Evolutionary conservation across 140 eudicot genomes (phyloP).

Genomic region (Cichorium intybus): DNA sequence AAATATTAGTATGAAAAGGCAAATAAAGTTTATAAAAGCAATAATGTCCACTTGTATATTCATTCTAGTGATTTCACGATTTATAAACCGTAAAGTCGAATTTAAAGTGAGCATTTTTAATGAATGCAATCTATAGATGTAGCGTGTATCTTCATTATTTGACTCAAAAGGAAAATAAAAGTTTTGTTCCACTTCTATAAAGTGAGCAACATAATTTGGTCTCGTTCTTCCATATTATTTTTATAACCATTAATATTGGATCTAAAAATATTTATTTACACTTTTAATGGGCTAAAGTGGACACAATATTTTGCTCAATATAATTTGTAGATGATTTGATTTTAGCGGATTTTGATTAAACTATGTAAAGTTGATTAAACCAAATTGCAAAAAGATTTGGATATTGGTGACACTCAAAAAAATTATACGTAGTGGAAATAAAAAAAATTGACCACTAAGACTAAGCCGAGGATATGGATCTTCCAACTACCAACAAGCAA

Average conservation of each 20-base stretch:
- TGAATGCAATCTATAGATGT: not conserved
- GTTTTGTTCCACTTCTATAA: slow-evolving; percentile 1
- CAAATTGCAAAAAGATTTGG: no score
- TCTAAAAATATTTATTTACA: not conserved
- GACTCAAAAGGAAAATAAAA: not conserved
- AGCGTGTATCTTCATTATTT: not conserved
- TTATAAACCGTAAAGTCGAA: slow-evolving; percentile 10
- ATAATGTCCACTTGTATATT: no score
- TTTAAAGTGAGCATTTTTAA: not conserved
- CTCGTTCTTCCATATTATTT: not conserved
- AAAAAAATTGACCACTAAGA: no score
- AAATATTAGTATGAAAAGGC: no score
- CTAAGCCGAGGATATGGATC: no score
- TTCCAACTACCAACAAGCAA: no score
- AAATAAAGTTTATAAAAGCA: no score
- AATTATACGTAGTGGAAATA: no score
- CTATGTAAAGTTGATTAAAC: no score
- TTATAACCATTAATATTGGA: not conserved
- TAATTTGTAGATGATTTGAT: not conserved
- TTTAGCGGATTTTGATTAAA: not conserved
- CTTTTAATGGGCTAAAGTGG: slow-evolving; percentile 4
- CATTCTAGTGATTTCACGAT: slow-evolving; percentile 3
- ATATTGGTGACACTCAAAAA: no score
- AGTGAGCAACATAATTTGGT: slow-evolving; percentile 13
- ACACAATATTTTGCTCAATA: slow-evolving; percentile 2